These are phyloP conservation scores for Erucastrum elatum DNA, from an alignment of 345 rosid species.

Conservation along the genomic window DNA sequence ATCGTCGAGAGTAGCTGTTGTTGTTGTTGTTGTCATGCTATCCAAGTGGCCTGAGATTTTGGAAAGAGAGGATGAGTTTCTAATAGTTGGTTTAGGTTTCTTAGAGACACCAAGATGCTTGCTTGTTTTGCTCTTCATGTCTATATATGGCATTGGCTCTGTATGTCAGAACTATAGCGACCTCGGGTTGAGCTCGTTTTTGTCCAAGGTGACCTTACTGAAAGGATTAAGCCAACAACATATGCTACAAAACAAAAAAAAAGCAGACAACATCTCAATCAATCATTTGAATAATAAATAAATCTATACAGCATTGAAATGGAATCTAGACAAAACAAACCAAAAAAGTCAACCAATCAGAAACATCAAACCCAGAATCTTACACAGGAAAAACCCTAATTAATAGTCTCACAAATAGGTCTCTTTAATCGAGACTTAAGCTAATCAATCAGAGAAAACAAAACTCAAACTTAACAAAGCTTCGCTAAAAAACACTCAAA, in stretches of 20 bases:
- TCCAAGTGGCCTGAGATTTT: slow-evolving; percentile 29
- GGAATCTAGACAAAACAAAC: slow-evolving; percentile 13
- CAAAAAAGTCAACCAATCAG: slow-evolving; percentile 29
- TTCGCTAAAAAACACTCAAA: slow-evolving; percentile 1
- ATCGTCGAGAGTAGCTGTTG: background rate
- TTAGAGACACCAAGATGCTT: slow-evolving; percentile 43
- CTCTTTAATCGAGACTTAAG: background rate
- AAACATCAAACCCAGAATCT: slow-evolving; percentile 29
- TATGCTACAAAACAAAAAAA: slow-evolving; percentile 17
- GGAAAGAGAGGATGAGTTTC: slow-evolving; percentile 21
- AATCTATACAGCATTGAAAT: background rate
- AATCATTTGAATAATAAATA: background rate
- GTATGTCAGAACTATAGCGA: slow-evolving; percentile 4
- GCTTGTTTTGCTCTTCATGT: slow-evolving; percentile 43
- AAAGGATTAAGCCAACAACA: slow-evolving; percentile 25
- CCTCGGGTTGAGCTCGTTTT: slow-evolving; percentile 8
- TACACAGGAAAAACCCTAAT: slow-evolving; percentile 17
- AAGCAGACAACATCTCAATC: slow-evolving; percentile 21
- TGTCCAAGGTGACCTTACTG: background rate
- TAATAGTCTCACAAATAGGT: background rate
- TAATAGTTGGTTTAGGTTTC: slow-evolving; percentile 33
- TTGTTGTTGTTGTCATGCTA: background rate
- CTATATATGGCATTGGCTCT: slow-evolving; percentile 44
- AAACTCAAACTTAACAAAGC: slow-evolving; percentile 15
- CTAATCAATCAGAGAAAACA: slow-evolving; percentile 12